Evolutionary conservation across 805 yeast genomes (phyloP), one percentile per base, ranked within the genome.

Genomic region (Ogataea chonburiensis): DNA sequence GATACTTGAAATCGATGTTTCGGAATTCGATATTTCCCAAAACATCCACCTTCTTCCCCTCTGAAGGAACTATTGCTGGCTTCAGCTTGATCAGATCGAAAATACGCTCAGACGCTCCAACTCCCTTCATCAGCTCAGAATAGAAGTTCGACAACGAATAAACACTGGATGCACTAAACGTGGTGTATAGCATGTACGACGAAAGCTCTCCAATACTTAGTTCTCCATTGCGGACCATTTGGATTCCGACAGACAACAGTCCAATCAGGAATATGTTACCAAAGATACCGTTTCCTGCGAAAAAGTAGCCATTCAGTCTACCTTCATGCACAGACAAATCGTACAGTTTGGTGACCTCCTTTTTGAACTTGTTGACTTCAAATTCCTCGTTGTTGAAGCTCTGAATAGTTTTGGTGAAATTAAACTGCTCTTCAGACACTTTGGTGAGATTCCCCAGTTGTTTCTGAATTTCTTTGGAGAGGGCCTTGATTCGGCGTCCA

Each of bases 111-210:
- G 96, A 93, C 0, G 98, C 97, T 33, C 98, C 98, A 6, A 89
- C 85, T 38, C 97, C 98, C 64, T 91, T 91, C 97, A 91, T 91
- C 40, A 91, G 66, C 59, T 91, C 98, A 2, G 95, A 79, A 56
- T 89, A 91, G 57, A 91, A 91, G 52, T 84, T 85, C 0, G 96
- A 91, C 13, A 91, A 58, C 0, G 97, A 96, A 60, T 85, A 84
- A 51, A 89, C 85, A 7, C 96, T 86, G n/a, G 87, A 71, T 0
- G 96, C 98, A 2, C 96, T 84, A 60, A 86, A 91, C 1, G 86
- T 86, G 0, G 97, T 93, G 63, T 91, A 91, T 93, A 91, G 84
- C 80, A 89, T 81, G 60, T 88, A 91, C 33, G 95, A 83, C 5
- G 95, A 82, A 28, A 91, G 69, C 51, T 89, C 96, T 35, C 98